phyloP scores from a whole-genome alignment of 2,329 filamentous ascomycete genomes.

The Alternaria brassicae region DNA sequence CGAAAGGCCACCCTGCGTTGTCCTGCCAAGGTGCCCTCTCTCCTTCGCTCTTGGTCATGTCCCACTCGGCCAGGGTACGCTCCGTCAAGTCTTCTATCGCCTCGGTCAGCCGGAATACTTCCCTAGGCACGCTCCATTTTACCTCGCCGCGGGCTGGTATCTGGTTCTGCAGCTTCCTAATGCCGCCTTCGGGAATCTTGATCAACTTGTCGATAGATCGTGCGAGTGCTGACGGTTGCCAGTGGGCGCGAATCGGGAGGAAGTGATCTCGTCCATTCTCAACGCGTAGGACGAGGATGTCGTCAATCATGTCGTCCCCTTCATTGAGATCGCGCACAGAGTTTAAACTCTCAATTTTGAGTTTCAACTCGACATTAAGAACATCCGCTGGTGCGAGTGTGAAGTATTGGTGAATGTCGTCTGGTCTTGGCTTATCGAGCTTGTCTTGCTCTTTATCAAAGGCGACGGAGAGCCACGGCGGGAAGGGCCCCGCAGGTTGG shows the following conservation, averaged over 20 bases:
- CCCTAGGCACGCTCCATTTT: slow-evolving; percentile 81
- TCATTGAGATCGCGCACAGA: slow-evolving; percentile 76
- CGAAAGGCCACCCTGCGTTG: slow-evolving; percentile 67
- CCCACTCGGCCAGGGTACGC: slow-evolving; percentile 67
- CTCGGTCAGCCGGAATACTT: slow-evolving; percentile 89
- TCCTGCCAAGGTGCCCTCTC: slow-evolving; percentile 61
- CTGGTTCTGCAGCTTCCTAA: slow-evolving; percentile 72
- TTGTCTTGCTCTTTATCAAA: slow-evolving; percentile 64
- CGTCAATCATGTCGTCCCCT: slow-evolving; percentile 71
- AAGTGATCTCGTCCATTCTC: slow-evolving; percentile 89
- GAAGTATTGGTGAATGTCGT: slow-evolving; percentile 58
- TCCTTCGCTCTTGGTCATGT: slow-evolving; percentile 59
- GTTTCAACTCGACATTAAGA: slow-evolving; percentile 70
- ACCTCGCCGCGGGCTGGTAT: slow-evolving; percentile 56
- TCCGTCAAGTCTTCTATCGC: slow-evolving; percentile 69
- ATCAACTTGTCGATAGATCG: slow-evolving; percentile 89
- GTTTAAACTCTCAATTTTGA: slow-evolving; percentile 68
- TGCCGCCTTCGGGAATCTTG: slow-evolving; percentile 77
- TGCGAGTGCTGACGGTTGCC: slow-evolving; percentile 83
- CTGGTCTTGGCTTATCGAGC: slow-evolving; percentile 34
- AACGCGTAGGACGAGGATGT: slow-evolving; percentile 86
- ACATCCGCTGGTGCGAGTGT: slow-evolving; percentile 86
- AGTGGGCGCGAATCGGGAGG: slow-evolving; percentile 77
- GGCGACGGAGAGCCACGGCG: slow-evolving; percentile 74
- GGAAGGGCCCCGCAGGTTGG: slow-evolving; percentile 53